These are phyloP conservation scores for Stentor roeselii DNA, from an alignment of 73 alveolate species.

Conservation along the genomic window DNA sequence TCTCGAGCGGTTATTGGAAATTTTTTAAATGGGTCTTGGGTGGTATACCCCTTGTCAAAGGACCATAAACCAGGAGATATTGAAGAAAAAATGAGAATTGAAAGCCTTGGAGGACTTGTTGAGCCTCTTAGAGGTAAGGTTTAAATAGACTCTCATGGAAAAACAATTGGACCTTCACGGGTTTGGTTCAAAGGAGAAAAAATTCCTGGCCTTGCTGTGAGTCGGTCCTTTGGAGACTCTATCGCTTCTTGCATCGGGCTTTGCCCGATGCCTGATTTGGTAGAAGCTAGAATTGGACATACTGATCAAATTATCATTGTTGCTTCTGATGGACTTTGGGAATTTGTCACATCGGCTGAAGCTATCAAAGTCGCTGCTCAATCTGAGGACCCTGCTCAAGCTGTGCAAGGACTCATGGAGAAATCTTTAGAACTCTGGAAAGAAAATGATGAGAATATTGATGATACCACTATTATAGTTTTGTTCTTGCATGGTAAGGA, in stretches of 20 bases:
- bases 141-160: too few relatives aligned
- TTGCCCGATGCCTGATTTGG: slow-evolving; percentile 21
- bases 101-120: slow-evolving; percentile 65
- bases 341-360: slow-evolving; percentile 68
- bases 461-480: too few relatives aligned
- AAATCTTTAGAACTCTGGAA: too few relatives aligned
- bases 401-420: too few relatives aligned
- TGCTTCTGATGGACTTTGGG: slow-evolving; percentile 89
- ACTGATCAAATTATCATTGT: slow-evolving; percentile 56
- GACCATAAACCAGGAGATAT: background rate
- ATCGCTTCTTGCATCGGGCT: slow-evolving; percentile 33
- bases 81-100: slow-evolving; percentile 37
- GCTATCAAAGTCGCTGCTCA: too few relatives aligned
- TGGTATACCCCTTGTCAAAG: background rate
- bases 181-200: slow-evolving; percentile 30
- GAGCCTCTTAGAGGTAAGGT: slow-evolving; percentile 47
- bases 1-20: background rate
- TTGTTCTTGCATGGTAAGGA: too few relatives aligned
- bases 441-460: too few relatives aligned
- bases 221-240: slow-evolving; percentile 31
- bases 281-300: slow-evolving; percentile 47
- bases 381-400: too few relatives aligned
- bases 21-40: slow-evolving; percentile 1
- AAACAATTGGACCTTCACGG: slow-evolving; percentile 24
- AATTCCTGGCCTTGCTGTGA: slow-evolving; percentile 36